These are phyloP conservation scores for Claviceps paspali DNA, from an alignment of 2,329 filamentous ascomycete genomes.

Conservation along the genomic window DNA sequence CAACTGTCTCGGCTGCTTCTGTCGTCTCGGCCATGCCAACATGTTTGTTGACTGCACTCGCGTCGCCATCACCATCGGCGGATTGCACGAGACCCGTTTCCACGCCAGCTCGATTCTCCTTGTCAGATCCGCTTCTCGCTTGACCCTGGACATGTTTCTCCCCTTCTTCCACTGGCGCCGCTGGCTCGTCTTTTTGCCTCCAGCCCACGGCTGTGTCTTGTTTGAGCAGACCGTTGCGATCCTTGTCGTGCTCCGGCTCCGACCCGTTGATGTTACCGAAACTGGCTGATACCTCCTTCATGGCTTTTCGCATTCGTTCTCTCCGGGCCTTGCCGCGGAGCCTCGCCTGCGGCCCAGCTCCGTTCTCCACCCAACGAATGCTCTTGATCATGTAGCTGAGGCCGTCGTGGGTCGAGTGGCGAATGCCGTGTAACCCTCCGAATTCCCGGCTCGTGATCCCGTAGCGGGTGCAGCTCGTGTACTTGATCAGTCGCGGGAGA, in stretches of 20 bases:
- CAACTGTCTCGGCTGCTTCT: constrained; percentile 7
- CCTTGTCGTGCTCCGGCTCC: constrained; percentile 13
- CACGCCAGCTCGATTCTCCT: constrained; percentile 27
- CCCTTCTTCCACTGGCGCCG: constrained; percentile 8
- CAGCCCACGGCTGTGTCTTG: constrained; percentile 20
- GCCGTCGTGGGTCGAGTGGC: constrained; percentile 54
- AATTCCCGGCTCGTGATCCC: constrained; percentile 74
- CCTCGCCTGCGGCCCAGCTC: constrained; percentile 44
- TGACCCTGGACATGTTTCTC: constrained; percentile 16
- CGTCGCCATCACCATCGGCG: constrained; percentile 3
- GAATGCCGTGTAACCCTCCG: constrained; percentile 33
- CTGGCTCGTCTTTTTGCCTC: constrained; percentile 17
- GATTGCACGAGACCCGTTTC: neutral
- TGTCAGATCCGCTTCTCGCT: constrained; percentile 24
- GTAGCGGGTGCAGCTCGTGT: constrained; percentile 58
- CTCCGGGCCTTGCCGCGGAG: constrained; percentile 39
- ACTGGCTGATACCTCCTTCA: constrained; percentile 32
- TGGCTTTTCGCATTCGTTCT: constrained; percentile 40
- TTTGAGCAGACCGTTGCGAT: constrained; percentile 11
- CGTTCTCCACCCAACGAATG: constrained; percentile 71
- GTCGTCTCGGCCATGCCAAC: constrained; percentile 17
- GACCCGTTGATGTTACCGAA: constrained; percentile 17
- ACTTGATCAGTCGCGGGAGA: constrained; percentile 63
- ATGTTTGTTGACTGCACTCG: constrained; percentile 11
- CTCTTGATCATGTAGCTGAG: constrained; percentile 76